Base-by-base conservation (phyloP, 495 filamentous ascomycete species). In the Rusavskia elegans region DNA sequence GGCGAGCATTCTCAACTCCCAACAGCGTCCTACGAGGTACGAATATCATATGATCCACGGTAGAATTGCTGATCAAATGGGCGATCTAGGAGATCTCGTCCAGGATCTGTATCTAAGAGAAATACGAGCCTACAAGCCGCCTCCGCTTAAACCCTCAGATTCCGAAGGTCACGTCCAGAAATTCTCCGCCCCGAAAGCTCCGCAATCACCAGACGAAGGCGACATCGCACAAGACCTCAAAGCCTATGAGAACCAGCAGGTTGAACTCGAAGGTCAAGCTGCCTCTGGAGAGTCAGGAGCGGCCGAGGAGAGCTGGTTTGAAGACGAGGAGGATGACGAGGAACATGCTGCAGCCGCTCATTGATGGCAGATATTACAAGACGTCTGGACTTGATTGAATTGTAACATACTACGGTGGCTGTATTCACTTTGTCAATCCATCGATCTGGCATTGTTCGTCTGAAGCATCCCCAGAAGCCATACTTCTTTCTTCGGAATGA, bases 21-120 rank as follows among this genome's bases (percentile, higher is more conserved):
- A 88, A 84, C 32, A 75, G 81, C 59, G 68, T 76, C 54, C 79
- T 85, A 66, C 74, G 81, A 81, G 84, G 85, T 89, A 77, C 61
- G 71, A 67, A 35, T 35, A 11, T 35, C 48, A 52, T 21, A 41
- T 35, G 11, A 11, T 8, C 19, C 7, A 23, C 7, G 29, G 14
- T 16, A 2, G 6, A 53, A 19, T 16, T 25, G 35, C n/a, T 16
- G 11, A 36, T 37, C 21, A 14, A 48, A 42, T 45, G 36, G 36
- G 21, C 29, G 29, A 45, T 51, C 53, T 66, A 97, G 93, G 83
- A 72, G 92, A 99, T 71, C 76, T 92, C 57, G 83, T 99, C 58
- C 92, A 95, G 72, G 90, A 96, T 57, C 80, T 99, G 61, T 99
- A 97, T 78, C 83, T 99, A 60, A 79, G 79, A 59, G 90, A 96